Base-by-base conservation (phyloP, 106 monocot genomes). In the Triglochin maritima region DNA sequence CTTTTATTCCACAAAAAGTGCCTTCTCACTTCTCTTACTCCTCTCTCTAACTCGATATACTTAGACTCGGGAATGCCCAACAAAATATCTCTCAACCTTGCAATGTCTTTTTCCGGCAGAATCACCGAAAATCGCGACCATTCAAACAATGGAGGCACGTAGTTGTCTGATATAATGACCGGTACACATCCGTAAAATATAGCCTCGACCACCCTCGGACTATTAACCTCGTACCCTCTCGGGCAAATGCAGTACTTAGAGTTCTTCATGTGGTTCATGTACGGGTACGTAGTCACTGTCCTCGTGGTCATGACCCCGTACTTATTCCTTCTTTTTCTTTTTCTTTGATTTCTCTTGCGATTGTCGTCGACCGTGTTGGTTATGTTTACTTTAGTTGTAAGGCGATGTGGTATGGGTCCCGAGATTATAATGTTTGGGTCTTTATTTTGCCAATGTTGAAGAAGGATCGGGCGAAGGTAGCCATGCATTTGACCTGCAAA, bases 211-310 rank as follows among this genome's bases (percentile, higher is more conserved):
- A 88, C 64, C 16, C 87, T 47, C 6, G 87, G 81, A 58, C 87
- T 88, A 65, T 81, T 79, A 16, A 88, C 87, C 49, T 88, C 87
- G 13, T 77, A 84, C 1, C 87, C 87, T 52, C 75, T 73, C 3
- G 87, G 79, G 74, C 87, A 88, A 55, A 88, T 71, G 71, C 87
- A 88, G 68, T 81, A 88, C 62, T 77, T 84, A 74, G 84, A 84
- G 44, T 8, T 81, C 68, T 81, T 88, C 87, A 88, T 88, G 74
- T 79, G 70, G 69, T 77, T 56, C 47, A 68, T 67, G 71, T 88
- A 88, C 15, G 63, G 41, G 10, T 59, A 47, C 41, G 11, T 56
- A 5, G 71, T 71, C 67, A 65, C 74, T 29, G 29, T 29, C 29
- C 1, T 29, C 29, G 29, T 29, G 29, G 29, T 29, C 29, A 29